Conservation (phyloP, 345 rosid species). For the Salix suchowensis region DNA sequence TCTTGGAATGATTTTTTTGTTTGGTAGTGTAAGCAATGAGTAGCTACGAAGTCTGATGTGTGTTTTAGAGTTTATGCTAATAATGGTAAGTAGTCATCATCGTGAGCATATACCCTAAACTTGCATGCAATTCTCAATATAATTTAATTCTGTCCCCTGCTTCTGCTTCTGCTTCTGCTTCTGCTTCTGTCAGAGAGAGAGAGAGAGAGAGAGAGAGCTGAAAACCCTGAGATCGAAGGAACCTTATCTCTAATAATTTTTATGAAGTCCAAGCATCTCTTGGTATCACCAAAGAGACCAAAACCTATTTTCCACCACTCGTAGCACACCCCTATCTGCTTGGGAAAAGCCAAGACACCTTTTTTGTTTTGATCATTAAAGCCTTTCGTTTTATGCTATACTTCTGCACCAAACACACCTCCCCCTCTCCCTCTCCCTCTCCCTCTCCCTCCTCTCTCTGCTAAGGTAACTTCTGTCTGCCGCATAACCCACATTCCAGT, state of each 20-base stretch:
- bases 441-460: not conserved
- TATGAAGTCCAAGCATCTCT: conserved; percentile 31
- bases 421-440: not conserved
- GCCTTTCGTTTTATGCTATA: not conserved
- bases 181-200: not conserved
- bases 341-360: conserved; percentile 49
- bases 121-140: no score
- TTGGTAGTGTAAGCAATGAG: no score
- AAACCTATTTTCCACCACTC: conserved; percentile 57
- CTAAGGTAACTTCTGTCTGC: not conserved
- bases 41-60: no score
- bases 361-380: conserved; percentile 6
- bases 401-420: conserved; percentile 7
- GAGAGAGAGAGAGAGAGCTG: not conserved
- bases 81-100: not conserved
- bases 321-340: conserved; percentile 69
- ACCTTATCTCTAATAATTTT: conserved; percentile 30
- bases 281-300: conserved; percentile 36
- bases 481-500: conserved; percentile 15
- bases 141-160: not conserved
- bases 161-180: no score
- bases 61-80: not conserved
- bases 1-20: no score
- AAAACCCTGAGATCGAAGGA: not conserved
- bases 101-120: not conserved